Conservation (phyloP, 805 yeast genomes). For the Nakazawaea ishiwadae region DNA sequence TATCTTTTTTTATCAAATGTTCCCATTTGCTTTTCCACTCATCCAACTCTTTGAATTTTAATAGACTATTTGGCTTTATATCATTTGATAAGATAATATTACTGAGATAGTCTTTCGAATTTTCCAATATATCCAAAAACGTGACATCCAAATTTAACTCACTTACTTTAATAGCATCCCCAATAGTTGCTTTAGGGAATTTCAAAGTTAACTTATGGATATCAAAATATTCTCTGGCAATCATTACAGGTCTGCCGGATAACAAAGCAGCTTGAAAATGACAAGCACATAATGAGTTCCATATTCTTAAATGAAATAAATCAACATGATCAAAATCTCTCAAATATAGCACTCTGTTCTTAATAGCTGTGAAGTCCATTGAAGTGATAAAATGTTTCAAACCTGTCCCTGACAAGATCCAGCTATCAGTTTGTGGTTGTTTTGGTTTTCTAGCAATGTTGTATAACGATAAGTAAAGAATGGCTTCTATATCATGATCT, state of each 20-base stretch:
- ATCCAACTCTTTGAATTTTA: slow-evolving; percentile 30
- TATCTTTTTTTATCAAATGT: slow-evolving; percentile 40
- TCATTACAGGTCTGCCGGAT: slow-evolving; percentile 39
- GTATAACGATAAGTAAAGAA: slow-evolving; percentile 48
- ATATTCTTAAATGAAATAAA: slow-evolving; percentile 48
- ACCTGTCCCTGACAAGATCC: slow-evolving; percentile 50
- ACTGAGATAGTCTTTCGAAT: slow-evolving; percentile 11
- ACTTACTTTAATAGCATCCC: slow-evolving; percentile 51
- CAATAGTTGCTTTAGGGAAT: slow-evolving; percentile 46
- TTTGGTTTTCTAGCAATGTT: slow-evolving; percentile 49
- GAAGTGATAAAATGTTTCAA: slow-evolving; percentile 43
- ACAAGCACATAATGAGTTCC: slow-evolving; percentile 47
- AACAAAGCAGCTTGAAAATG: slow-evolving; percentile 49
- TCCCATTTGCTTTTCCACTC: slow-evolving; percentile 45
- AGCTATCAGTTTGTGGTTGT: slow-evolving; percentile 47
- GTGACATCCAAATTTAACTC: slow-evolving; percentile 37
- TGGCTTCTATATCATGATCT: slow-evolving; percentile 59
- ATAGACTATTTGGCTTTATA: neutral
- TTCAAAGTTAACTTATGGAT: slow-evolving; percentile 38
- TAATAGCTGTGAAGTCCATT: slow-evolving; percentile 38
- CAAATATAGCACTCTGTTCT: slow-evolving; percentile 27
- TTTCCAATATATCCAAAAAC: slow-evolving; percentile 19
- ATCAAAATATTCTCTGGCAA: slow-evolving; percentile 33
- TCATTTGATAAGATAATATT: slow-evolving; percentile 3
- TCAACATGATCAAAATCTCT: slow-evolving; percentile 29